phyloP scores from a whole-genome alignment of 2,329 filamentous ascomycete genomes.

The Metarhizium guizhouense region DNA sequence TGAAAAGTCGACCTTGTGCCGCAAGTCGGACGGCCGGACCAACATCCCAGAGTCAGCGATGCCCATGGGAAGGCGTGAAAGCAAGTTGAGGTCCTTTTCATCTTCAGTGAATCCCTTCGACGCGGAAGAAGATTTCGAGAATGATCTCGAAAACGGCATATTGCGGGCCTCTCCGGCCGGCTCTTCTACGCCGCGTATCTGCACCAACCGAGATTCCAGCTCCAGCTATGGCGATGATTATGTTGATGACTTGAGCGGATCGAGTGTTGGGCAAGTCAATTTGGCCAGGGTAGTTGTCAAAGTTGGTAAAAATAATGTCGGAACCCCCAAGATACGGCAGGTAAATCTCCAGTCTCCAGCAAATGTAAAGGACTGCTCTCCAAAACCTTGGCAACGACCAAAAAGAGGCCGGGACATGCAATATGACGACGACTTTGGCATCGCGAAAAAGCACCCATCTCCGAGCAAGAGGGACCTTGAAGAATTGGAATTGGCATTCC shows the following conservation, averaged over 20 bases:
- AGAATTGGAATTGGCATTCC: constrained; percentile 26
- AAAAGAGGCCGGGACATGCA: constrained; percentile 1
- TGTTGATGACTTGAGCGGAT: neutral
- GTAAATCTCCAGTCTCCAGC: neutral
- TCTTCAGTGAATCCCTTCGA: constrained; percentile 19
- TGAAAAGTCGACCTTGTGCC: neutral
- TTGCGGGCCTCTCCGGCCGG: constrained; percentile 25
- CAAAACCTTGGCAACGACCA: neutral
- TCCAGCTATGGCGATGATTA: neutral
- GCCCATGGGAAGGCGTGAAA: neutral
- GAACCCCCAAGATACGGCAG: constrained; percentile 1
- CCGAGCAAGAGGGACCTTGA: constrained; percentile 33
- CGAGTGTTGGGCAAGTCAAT: constrained; percentile 5
- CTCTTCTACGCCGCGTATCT: constrained; percentile 28
- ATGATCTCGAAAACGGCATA: constrained; percentile 28
- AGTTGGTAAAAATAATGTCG: constrained; percentile 2
- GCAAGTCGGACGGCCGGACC: neutral
- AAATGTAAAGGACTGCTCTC: neutral
- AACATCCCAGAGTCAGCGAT: neutral
- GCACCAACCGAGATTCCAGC: constrained; percentile 1
- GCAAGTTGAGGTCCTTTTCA: neutral
- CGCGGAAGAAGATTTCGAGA: constrained; percentile 28
- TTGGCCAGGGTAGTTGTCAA: constrained; percentile 8
- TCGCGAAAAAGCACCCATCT: constrained; percentile 35
- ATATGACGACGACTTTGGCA: constrained; percentile 5